Conservation (phyloP, 1,139 yeast genomes). For the Scheffersomyces illinoinensis region DNA sequence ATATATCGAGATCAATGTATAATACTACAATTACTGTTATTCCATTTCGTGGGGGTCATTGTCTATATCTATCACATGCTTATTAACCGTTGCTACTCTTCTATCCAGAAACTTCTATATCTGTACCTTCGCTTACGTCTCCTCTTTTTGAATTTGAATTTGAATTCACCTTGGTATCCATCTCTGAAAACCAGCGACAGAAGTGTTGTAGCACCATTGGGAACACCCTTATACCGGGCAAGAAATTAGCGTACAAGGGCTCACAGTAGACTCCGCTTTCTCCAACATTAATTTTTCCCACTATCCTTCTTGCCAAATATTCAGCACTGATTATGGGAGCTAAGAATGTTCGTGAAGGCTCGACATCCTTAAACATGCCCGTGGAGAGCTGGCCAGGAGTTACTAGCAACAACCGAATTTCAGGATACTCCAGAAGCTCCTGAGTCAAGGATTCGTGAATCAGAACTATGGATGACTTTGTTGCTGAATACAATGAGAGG, state of each 20-base stretch:
- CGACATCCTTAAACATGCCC: conserved; percentile 60
- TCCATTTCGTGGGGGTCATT: background rate
- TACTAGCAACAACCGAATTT: conserved; percentile 50
- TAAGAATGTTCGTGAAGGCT: conserved; percentile 56
- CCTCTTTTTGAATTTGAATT: conserved; percentile 22
- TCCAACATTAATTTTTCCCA: conserved; percentile 43
- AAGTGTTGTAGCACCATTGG: conserved; percentile 51
- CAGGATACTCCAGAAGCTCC: conserved; percentile 36
- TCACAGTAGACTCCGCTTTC: conserved; percentile 52
- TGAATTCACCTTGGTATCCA: conserved; percentile 42
- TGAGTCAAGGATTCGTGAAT: conserved; percentile 58
- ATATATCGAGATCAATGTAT: background rate
- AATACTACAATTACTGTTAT: background rate
- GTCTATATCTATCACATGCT: background rate
- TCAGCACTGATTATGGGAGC: conserved; percentile 60
- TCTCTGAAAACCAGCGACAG: conserved; percentile 52
- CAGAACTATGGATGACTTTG: conserved; percentile 64
- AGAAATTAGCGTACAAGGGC: conserved; percentile 63
- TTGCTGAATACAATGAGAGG: conserved; percentile 62
- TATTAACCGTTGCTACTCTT: background rate
- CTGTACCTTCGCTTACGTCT: conserved; percentile 24
- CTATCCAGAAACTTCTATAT: background rate
- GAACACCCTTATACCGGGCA: conserved; percentile 52
- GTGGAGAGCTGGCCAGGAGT: conserved; percentile 71
- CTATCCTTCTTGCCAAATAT: conserved; percentile 45